Evolutionary conservation across 2,329 filamentous ascomycete species (phyloP).

Genomic region (Aureobasidium sp.): DNA sequence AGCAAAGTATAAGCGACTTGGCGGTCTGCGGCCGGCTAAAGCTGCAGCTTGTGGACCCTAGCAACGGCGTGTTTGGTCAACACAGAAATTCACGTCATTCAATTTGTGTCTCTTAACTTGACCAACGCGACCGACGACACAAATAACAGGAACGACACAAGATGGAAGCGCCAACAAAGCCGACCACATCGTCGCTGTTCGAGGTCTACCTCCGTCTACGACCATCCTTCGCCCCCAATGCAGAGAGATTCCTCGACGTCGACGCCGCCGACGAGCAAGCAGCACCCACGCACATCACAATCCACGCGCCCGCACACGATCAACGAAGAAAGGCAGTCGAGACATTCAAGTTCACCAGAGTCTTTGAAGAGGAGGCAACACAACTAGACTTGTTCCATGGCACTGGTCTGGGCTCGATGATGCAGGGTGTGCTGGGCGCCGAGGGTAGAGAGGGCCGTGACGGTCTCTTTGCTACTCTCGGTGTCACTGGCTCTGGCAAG

Average conservation of each 20-base stretch:
- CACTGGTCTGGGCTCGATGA: conserved; percentile 64
- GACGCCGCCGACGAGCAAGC: conserved; percentile 44
- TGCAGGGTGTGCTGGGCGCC: conserved; percentile 73
- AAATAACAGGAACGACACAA: background rate
- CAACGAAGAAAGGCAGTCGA: conserved; percentile 73
- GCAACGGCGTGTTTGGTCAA: conserved; percentile 10
- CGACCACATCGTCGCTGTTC: conserved; percentile 57
- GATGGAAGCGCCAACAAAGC: conserved; percentile 17
- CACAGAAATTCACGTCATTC: conserved; percentile 4
- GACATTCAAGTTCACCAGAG: conserved; percentile 86
- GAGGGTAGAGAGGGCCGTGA: conserved; percentile 73
- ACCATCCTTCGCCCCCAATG: conserved; percentile 32
- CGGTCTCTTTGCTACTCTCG: conserved; percentile 82
- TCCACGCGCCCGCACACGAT: conserved; percentile 65
- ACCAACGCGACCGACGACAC: background rate
- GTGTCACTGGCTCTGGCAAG: conserved; percentile 94
- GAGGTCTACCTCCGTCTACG: conserved; percentile 83
- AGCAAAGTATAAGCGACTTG: background rate
- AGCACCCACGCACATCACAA: conserved; percentile 45
- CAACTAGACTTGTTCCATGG: conserved; percentile 84
- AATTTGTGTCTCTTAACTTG: background rate
- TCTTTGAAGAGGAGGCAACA: conserved; percentile 79
- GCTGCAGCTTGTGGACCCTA: background rate
- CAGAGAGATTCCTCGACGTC: conserved; percentile 71
- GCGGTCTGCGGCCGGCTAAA: background rate